Base-by-base conservation (phyloP, 441 rosid species). In the Aquilaria agallochum region DNA sequence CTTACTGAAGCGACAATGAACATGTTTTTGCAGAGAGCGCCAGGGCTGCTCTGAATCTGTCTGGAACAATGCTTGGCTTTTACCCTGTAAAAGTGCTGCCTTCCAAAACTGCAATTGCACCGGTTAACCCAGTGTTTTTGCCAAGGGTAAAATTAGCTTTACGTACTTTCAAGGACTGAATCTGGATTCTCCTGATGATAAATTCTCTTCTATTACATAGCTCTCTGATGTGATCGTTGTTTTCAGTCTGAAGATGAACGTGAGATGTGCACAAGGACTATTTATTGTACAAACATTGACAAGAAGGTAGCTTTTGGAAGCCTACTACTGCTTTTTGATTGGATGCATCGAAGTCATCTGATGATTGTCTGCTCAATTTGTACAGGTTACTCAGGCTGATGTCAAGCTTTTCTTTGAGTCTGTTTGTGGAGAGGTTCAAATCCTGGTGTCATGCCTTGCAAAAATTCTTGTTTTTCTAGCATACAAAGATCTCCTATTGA, bases 21-120 rank as follows among this genome's bases (percentile, higher is more conserved):
- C 45, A 58, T 67, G 68, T 62, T 67, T 55, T 58, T 79, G 79
- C 82, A 95, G 99, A 83, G 72, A 89, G 94, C 62, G 97, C 99
- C 34, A 81, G 75, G 77, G 76, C 81, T 78, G 97, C 99, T 69
- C 73, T 95, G 79, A 81, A 47, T 74, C 82, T 95, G 83, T 74
- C 90, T 0, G 99, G 97, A 13, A 95, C 92, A 11, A 72, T 95
- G 67, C 92, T 95, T 14, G 97, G 99, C 27, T 89, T 70, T 74
- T 91, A 91, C 78, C 99, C 99, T 48, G 79, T 95, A 40, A 83
- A 79, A 68, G 96, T 95, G 74, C 76, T 91, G 79, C 97, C 99
- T 71, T 95, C 99, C 48, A 95, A 86, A 81, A 95, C 97, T 14
- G 99, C 97, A 52, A 95, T 95, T 62, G 97, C 97, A 31, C 99